These are phyloP conservation scores for Rhododendron williamsianum DNA, from an alignment of 148 eudicot genomes.

Conservation along the genomic window DNA sequence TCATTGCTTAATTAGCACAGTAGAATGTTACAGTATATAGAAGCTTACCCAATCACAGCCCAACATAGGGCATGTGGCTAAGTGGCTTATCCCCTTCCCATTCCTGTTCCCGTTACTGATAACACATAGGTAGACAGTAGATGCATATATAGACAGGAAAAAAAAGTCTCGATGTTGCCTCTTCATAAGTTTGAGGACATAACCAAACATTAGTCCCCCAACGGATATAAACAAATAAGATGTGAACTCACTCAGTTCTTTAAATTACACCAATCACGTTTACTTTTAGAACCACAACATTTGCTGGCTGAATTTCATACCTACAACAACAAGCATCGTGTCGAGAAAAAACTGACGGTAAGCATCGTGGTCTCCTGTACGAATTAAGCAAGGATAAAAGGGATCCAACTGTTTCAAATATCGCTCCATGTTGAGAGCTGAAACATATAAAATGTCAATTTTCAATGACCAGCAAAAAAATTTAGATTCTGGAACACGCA, in stretches of 20 bases:
- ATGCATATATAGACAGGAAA: neutral
- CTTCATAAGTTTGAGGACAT: neutral
- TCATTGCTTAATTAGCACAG: neutral
- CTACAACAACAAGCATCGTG: conserved; percentile 57
- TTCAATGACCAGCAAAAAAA: neutral
- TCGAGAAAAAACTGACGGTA: conserved; percentile 74
- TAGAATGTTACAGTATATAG: neutral
- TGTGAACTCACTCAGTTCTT: neutral
- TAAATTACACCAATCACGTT: neutral
- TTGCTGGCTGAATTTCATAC: conserved; percentile 24
- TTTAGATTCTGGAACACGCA: neutral
- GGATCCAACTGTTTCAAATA: conserved; percentile 71
- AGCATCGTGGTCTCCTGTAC: conserved; percentile 75
- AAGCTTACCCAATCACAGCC: neutral
- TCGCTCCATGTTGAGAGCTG: conserved; percentile 65
- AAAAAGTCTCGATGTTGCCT: neutral
- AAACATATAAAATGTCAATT: conserved; percentile 7
- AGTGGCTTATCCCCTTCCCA: neutral
- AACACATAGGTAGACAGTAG: neutral
- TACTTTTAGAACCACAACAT: neutral
- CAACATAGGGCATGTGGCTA: neutral
- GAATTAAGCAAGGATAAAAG: conserved; percentile 80
- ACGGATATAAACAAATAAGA: neutral
- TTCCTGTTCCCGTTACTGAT: neutral
- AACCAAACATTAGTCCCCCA: neutral